Evolutionary conservation across 495 filamentous ascomycete genomes (phyloP).

Genomic region (Glonium stellatum): DNA sequence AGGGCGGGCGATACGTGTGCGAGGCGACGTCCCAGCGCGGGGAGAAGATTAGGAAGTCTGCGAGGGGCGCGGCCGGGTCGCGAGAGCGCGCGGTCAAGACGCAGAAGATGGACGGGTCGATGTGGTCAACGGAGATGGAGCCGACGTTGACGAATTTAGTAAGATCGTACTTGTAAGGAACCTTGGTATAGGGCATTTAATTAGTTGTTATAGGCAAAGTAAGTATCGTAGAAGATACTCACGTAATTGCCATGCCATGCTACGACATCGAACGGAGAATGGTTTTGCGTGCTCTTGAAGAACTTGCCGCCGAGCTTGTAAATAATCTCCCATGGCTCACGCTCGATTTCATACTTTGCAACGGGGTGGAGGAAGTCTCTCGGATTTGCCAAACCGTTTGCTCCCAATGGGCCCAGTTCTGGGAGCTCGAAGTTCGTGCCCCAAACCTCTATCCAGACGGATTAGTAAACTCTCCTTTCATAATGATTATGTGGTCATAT

Average conservation of each 20-base stretch:
- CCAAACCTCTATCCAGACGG: conserved; percentile 37
- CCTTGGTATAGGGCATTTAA: no score
- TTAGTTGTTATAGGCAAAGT: background rate
- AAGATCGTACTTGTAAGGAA: conserved; percentile 40
- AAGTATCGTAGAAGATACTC: background rate
- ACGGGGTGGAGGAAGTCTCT: conserved; percentile 44
- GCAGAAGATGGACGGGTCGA: conserved; percentile 48
- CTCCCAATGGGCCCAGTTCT: conserved; percentile 46
- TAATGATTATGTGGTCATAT: no score
- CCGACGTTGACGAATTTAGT: conserved; percentile 48
- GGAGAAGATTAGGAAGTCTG: conserved; percentile 46
- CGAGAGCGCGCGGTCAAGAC: conserved; percentile 45
- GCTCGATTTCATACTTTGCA: conserved; percentile 40
- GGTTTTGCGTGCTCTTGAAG: conserved; percentile 44
- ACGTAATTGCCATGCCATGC: conserved; percentile 51
- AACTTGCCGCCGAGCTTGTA: conserved; percentile 48
- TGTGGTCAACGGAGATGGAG: conserved; percentile 46
- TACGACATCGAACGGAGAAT: conserved; percentile 48
- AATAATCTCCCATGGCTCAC: conserved; percentile 43
- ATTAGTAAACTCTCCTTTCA: conserved; percentile 8
- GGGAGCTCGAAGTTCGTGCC: conserved; percentile 44
- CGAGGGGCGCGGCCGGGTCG: conserved; percentile 40
- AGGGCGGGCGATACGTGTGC: conserved; percentile 45
- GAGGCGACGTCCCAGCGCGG: conserved; percentile 47
- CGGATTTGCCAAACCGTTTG: conserved; percentile 46